These are phyloP conservation scores for Coemansia sp. DNA, from an alignment of 192 early-diverging fungal species.

Conservation along the genomic window DNA sequence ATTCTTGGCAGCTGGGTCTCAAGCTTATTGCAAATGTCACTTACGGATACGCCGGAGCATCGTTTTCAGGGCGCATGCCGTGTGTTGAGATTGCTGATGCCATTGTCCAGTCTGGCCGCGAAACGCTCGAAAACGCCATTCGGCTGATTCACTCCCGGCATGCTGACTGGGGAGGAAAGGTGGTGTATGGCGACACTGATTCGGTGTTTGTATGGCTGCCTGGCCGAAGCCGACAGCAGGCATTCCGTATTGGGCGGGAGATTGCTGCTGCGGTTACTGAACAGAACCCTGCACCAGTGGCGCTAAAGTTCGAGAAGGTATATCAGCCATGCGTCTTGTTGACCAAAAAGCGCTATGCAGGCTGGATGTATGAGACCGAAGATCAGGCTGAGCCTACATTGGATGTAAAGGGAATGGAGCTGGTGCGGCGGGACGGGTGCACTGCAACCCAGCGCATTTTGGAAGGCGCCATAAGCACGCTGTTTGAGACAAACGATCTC, in stretches of 20 bases:
- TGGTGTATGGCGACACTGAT: conserved; percentile 96
- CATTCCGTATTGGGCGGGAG: conserved; percentile 78
- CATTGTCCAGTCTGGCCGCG: conserved; percentile 83
- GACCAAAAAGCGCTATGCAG: conserved; percentile 94
- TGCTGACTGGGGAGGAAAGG: conserved; percentile 67
- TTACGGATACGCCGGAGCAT: conserved; percentile 83
- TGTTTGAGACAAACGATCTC: conserved; percentile 81
- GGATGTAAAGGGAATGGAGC: conserved; percentile 97
- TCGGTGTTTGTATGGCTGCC: conserved; percentile 80
- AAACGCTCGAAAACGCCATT: conserved; percentile 76
- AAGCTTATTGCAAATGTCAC: conserved; percentile 94
- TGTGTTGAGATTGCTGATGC: conserved; percentile 86
- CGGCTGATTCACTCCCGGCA: conserved; percentile 58
- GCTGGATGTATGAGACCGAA: conserved; percentile 71
- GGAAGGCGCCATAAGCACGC: conserved; percentile 69
- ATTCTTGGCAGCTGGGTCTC: conserved; percentile 80
- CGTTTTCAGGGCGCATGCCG: conserved; percentile 89
- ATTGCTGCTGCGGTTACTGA: conserved; percentile 75
- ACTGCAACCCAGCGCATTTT: conserved; percentile 73
- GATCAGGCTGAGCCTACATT: conserved; percentile 68
- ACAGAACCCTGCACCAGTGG: conserved; percentile 76
- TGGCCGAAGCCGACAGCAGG: conserved; percentile 64
- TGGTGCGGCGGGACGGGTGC: conserved; percentile 86
- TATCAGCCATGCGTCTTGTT: conserved; percentile 85
- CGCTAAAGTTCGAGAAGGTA: conserved; percentile 93